These are phyloP conservation scores for Blastomyces parvus DNA, from an alignment of 2,329 filamentous ascomycete species.

Conservation along the genomic window DNA sequence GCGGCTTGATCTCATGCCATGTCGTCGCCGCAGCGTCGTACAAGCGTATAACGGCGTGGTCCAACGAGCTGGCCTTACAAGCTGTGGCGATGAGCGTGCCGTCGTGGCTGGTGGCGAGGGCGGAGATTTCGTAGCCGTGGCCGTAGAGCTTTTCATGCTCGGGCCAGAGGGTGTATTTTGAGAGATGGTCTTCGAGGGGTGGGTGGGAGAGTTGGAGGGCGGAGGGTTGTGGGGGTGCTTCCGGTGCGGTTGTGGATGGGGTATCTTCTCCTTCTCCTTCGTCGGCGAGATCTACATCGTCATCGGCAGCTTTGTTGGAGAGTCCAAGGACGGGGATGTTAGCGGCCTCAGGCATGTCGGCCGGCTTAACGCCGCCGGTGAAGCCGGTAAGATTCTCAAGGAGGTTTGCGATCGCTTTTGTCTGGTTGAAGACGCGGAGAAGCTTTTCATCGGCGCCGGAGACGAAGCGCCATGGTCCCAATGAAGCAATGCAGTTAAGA, in stretches of 20 bases:
- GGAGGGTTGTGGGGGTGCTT: conserved; percentile 25
- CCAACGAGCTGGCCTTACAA: conserved; percentile 82
- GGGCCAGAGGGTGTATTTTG: conserved; percentile 87
- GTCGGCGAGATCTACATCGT: conserved; percentile 41
- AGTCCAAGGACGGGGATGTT: conserved; percentile 91
- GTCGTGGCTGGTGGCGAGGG: conserved; percentile 67
- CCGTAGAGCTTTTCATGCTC: conserved; percentile 95
- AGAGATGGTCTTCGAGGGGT: conserved; percentile 80
- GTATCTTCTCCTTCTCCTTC: conserved; percentile 42
- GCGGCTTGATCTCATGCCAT: conserved; percentile 80
- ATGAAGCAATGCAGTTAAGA: conserved; percentile 79
- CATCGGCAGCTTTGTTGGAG: conserved; percentile 80
- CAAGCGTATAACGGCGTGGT: conserved; percentile 87
- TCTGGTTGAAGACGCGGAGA: conserved; percentile 89
- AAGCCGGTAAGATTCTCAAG: conserved; percentile 60
- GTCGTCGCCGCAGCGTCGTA: conserved; percentile 63
- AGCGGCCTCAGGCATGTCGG: conserved; percentile 5
- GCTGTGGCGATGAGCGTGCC: conserved; percentile 74
- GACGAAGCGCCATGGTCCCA: conserved; percentile 68
- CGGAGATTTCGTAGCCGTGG: conserved; percentile 93
- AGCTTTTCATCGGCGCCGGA: conserved; percentile 96
- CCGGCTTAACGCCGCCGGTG: conserved; percentile 17
- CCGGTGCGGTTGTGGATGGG: conserved; percentile 32
- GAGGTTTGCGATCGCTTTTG: conserved; percentile 68
- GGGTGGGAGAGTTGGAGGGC: conserved; percentile 60